These are phyloP conservation scores for Diaporthe australafricana DNA, from an alignment of 2,329 filamentous ascomycete genomes.

Conservation along the genomic window DNA sequence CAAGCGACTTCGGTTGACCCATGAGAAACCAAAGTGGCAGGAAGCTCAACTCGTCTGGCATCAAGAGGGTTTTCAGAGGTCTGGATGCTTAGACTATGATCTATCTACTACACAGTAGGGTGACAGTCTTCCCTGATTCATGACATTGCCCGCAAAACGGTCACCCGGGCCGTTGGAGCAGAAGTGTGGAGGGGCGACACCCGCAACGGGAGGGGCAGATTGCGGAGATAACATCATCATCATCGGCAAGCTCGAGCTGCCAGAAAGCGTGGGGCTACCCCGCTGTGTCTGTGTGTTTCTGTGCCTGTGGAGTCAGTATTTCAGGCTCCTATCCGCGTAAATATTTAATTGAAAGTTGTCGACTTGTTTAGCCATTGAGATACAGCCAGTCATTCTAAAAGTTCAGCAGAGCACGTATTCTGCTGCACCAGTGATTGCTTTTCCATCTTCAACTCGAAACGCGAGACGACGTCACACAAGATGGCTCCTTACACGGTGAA, in stretches of 20 bases:
- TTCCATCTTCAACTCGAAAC: not conserved
- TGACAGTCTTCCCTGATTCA: not conserved
- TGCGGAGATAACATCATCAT: conserved; percentile 24
- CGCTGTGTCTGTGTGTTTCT: not conserved
- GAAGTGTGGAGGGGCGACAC: conserved; percentile 1
- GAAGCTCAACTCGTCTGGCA: not conserved
- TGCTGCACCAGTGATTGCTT: not conserved
- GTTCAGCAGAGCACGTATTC: not conserved
- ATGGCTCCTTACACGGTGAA: conserved; percentile 63
- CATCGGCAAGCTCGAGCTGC: not conserved
- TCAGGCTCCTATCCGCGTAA: not conserved
- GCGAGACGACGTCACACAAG: not conserved
- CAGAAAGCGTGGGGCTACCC: conserved; percentile 6
- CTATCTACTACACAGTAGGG: no score
- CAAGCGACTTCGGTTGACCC: not conserved
- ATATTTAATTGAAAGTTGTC: not conserved
- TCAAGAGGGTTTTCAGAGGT: not conserved
- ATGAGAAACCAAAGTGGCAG: not conserved
- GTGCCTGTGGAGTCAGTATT: not conserved
- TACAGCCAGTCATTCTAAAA: not conserved
- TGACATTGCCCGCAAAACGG: not conserved
- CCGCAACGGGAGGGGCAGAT: conserved; percentile 2
- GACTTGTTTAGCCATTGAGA: not conserved
- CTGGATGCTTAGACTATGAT: not conserved
- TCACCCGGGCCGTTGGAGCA: not conserved